Evolutionary conservation across 345 rosid genomes (phyloP).

Genomic region (Sonneratia alba): DNA sequence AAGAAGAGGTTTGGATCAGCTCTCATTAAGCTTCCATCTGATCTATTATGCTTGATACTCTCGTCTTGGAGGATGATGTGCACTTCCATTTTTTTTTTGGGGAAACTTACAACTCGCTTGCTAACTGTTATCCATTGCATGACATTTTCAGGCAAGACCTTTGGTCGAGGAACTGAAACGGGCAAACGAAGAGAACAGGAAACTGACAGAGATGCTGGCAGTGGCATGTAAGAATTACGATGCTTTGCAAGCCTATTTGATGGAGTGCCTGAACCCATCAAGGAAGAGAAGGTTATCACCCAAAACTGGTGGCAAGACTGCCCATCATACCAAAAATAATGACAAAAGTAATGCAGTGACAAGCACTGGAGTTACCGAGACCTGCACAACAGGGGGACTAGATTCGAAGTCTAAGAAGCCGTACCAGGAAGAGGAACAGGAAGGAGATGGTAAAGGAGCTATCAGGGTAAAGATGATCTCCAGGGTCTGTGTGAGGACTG

Average conservation of each 20-base stretch:
- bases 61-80: too few species aligned
- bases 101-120: background rate
- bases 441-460: background rate
- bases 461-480: conserved; percentile 54
- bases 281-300: conserved; percentile 52
- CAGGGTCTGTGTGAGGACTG: conserved; percentile 45
- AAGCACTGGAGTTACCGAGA: conserved; percentile 49
- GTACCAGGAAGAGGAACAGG: conserved; percentile 37
- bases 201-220: conserved; percentile 60
- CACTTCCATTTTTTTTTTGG: background rate
- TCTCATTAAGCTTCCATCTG: background rate
- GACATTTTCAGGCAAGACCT: conserved; percentile 20
- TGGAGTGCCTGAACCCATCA: conserved; percentile 36
- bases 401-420: conserved; percentile 51
- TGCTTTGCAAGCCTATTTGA: conserved; percentile 43
- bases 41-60: too few species aligned
- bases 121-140: background rate
- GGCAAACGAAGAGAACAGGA: conserved; percentile 72
- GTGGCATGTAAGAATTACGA: conserved; percentile 66
- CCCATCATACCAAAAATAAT: conserved; percentile 15
- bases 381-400: conserved; percentile 70
- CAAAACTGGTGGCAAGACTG: too few species aligned
- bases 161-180: conserved; percentile 69
- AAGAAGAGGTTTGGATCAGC: conserved; percentile 27
- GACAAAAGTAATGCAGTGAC: conserved; percentile 16